A percentile compares a stretch with the other conserved stretches of the same genome.
phyloP scores from a whole-genome alignment of 2,329 filamentous ascomycete species.

The Sphaerulina vaccinii region DNA sequence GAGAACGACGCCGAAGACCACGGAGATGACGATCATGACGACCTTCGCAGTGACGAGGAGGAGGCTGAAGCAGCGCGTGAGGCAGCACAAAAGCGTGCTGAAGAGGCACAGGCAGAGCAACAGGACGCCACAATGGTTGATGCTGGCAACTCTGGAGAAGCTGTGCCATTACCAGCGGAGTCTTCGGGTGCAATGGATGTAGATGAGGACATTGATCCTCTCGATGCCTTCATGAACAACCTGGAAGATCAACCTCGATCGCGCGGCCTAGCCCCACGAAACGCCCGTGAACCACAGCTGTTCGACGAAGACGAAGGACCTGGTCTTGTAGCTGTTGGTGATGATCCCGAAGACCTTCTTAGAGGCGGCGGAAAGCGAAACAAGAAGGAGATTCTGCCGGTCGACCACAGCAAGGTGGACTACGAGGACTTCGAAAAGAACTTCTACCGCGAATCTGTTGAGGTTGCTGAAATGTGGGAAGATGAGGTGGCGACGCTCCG shows the following conservation, averaged over 20 bases:
- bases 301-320: slow-evolving; percentile 82
- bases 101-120: slow-evolving; percentile 43
- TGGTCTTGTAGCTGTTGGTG: slow-evolving; percentile 61
- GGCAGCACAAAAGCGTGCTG: slow-evolving; percentile 73
- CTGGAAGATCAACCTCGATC: slow-evolving; percentile 45
- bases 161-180: slow-evolving; percentile 19
- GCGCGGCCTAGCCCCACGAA: slow-evolving; percentile 47
- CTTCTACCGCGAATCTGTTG: slow-evolving; percentile 89
- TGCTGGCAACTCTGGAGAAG: slow-evolving; percentile 31
- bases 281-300: slow-evolving; percentile 70
- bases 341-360: slow-evolving; percentile 63
- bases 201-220: slow-evolving; percentile 75
- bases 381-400: slow-evolving; percentile 89
- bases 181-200: slow-evolving; percentile 37
- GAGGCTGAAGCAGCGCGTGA: slow-evolving; percentile 81
- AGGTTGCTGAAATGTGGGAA: slow-evolving; percentile 78
- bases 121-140: slow-evolving; percentile 50
- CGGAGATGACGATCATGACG: slow-evolving; percentile 59
- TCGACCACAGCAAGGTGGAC: slow-evolving; percentile 84
- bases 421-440: slow-evolving; percentile 86
- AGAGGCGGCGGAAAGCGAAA: slow-evolving; percentile 65
- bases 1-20: slow-evolving; percentile 54
- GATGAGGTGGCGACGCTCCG: slow-evolving; percentile 79
- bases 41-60: slow-evolving; percentile 82
- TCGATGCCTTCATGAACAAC: slow-evolving; percentile 95